Percentiles rank a stretch among this genome's conserved stretches.
Evolutionary conservation across 2,329 filamentous ascomycete genomes (phyloP).

Genomic region (Aspergillus udagawae): DNA sequence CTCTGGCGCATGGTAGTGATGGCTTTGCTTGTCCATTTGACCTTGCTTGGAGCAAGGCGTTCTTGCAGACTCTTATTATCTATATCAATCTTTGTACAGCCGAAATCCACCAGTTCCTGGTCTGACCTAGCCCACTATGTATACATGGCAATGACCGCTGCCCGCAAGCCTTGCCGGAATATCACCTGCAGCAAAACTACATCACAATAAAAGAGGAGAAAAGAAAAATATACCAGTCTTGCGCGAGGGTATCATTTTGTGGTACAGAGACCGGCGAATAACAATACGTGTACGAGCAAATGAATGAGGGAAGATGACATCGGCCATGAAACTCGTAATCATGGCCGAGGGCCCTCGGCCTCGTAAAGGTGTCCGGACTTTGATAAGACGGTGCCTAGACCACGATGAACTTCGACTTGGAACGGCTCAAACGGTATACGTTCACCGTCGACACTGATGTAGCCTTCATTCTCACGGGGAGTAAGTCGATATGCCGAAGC

Average conservation of each 20-base stretch:
- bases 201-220: constrained; percentile 2
- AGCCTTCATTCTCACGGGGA: constrained; percentile 69
- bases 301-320: background rate
- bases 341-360: constrained; percentile 38
- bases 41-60: background rate
- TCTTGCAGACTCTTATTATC: background rate
- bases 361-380: constrained; percentile 71
- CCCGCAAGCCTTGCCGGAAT: background rate
- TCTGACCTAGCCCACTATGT: background rate
- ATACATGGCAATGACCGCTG: background rate
- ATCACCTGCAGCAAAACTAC: background rate
- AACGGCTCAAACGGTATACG: constrained; percentile 80
- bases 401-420: constrained; percentile 82
- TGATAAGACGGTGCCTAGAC: constrained; percentile 79
- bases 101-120: background rate
- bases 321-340: background rate
- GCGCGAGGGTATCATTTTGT: constrained; percentile 31
- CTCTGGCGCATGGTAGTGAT: constrained; percentile 5
- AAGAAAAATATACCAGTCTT: constrained; percentile 19
- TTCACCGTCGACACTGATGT: constrained; percentile 94
- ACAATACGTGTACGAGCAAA: constrained; percentile 8
- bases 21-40: background rate
- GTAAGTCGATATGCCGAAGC: constrained; percentile 81
- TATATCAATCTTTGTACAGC: background rate
- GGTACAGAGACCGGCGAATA: constrained; percentile 18